phyloP scores from a whole-genome alignment of 2,329 filamentous ascomycete species.

The Penicillium sp. region DNA sequence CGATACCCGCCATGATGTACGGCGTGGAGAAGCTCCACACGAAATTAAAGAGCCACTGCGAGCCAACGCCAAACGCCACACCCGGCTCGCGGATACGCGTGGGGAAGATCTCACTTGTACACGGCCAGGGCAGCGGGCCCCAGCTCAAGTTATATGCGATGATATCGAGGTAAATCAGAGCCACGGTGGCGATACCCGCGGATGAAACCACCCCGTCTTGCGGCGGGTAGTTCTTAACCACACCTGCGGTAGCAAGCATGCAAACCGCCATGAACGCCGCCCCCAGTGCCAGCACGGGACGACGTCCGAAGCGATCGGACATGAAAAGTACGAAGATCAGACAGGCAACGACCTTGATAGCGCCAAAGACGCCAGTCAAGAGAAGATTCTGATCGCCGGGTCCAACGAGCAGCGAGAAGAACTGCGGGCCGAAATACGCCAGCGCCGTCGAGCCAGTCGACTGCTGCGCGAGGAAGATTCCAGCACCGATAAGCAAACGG shows the following conservation, averaged over 20 bases:
- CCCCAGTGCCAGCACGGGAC: slow-evolving; percentile 56
- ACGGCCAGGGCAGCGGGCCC: slow-evolving; percentile 47
- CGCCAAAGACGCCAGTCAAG: slow-evolving; percentile 59
- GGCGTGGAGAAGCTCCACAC: slow-evolving; percentile 47
- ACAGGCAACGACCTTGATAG: slow-evolving; percentile 58
- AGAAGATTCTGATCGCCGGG: slow-evolving; percentile 51
- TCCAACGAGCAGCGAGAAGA: slow-evolving; percentile 57
- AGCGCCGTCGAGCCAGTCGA: slow-evolving; percentile 60
- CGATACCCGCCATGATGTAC: slow-evolving; percentile 51
- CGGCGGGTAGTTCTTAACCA: slow-evolving; percentile 49
- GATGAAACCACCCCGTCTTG: slow-evolving; percentile 47
- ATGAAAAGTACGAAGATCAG: slow-evolving; percentile 58
- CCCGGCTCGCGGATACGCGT: slow-evolving; percentile 45
- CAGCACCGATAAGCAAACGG: slow-evolving; percentile 49
- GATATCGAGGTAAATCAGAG: slow-evolving; percentile 61
- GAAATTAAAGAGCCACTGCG: slow-evolving; percentile 49
- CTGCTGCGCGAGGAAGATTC: slow-evolving; percentile 57
- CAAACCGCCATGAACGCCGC: slow-evolving; percentile 49
- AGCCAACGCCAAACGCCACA: slow-evolving; percentile 43
- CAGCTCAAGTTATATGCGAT: slow-evolving; percentile 50
- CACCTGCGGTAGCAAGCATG: slow-evolving; percentile 52
- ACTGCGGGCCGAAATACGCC: slow-evolving; percentile 61
- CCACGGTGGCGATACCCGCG: slow-evolving; percentile 56
- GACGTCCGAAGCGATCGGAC: slow-evolving; percentile 57
- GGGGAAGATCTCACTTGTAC: slow-evolving; percentile 44